Evolutionary conservation across 768 basidiomycete genomes (phyloP).

Genomic region (Scleroderma bovista): DNA sequence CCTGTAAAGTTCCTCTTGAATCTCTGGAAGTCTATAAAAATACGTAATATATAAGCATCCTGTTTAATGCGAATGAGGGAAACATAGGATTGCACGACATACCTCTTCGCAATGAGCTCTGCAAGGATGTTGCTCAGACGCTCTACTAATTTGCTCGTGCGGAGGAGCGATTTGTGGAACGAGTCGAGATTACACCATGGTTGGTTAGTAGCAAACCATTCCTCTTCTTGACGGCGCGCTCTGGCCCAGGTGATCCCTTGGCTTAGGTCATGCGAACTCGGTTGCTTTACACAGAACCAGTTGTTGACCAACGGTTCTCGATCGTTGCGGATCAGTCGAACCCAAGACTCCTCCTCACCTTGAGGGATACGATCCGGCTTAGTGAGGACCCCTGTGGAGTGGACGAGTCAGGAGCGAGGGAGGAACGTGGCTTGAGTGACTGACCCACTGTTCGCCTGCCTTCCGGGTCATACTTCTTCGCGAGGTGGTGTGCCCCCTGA

Average conservation of each 20-base stretch:
- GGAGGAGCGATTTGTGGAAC: slow-evolving; percentile 45
- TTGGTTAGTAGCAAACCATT: slow-evolving; percentile 29
- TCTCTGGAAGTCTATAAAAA: slow-evolving; percentile 49
- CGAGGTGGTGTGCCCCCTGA: slow-evolving; percentile 47
- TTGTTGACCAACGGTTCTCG: slow-evolving; percentile 35
- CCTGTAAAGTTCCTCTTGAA: slow-evolving; percentile 51
- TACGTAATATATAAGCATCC: too few species aligned
- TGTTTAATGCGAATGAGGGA: not conserved
- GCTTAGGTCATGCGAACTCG: slow-evolving; percentile 32
- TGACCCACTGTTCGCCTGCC: slow-evolving; percentile 51
- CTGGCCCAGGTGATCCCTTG: slow-evolving; percentile 23
- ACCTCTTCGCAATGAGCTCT: slow-evolving; percentile 59
- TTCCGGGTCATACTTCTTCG: slow-evolving; percentile 38
- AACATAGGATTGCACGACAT: slow-evolving; percentile 4
- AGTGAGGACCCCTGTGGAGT: slow-evolving; percentile 43
- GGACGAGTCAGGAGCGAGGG: not conserved
- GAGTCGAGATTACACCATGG: slow-evolving; percentile 43
- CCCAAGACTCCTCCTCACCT: slow-evolving; percentile 37
- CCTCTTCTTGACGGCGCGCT: slow-evolving; percentile 30
- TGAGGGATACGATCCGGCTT: slow-evolving; percentile 46
- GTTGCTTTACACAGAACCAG: slow-evolving; percentile 41
- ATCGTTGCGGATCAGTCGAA: slow-evolving; percentile 38
- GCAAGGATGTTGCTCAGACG: slow-evolving; percentile 57
- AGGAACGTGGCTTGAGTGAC: not conserved
- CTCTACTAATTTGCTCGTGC: slow-evolving; percentile 52